A percentile compares a stretch with the other conserved stretches of the same genome.
phyloP scores from a whole-genome alignment of 352 stramenopile genomes.

The Phytophthora vignae region DNA sequence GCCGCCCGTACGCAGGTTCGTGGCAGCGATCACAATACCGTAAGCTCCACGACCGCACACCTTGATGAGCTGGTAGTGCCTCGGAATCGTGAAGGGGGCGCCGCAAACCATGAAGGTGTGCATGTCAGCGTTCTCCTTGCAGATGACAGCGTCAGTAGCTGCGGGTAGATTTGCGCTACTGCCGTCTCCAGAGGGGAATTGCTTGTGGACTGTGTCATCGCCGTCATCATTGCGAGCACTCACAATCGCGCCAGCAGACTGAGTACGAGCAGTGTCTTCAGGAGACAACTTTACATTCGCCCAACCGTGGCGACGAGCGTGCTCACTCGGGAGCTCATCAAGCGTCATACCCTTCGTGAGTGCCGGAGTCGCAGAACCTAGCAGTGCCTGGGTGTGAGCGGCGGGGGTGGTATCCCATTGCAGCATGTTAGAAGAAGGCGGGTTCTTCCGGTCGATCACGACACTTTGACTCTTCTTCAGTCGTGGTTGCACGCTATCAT shows the following conservation, averaged over 20 bases:
- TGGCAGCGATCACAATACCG: constrained; percentile 91
- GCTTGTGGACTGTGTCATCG: constrained; percentile 47
- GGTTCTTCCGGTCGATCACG: constrained; percentile 75
- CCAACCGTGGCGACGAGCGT: constrained; percentile 71
- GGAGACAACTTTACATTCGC: constrained; percentile 84
- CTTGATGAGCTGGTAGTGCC: constrained; percentile 90
- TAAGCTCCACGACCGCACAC: constrained; percentile 89
- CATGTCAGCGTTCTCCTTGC: constrained; percentile 89
- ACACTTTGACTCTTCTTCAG: constrained; percentile 83
- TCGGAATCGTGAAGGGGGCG: constrained; percentile 87
- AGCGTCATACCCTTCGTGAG: constrained; percentile 42
- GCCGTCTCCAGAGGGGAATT: constrained; percentile 35
- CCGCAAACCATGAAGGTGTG: constrained; percentile 92
- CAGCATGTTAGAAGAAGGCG: constrained; percentile 77
- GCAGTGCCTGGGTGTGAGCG: constrained; percentile 36
- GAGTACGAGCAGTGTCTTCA: constrained; percentile 58
- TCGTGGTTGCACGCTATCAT: constrained; percentile 55
- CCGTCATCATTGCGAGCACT: constrained; percentile 40
- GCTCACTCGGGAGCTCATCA: constrained; percentile 52
- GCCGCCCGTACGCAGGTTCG: constrained; percentile 77
- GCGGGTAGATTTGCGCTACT: constrained; percentile 32
- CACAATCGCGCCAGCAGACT: constrained; percentile 62
- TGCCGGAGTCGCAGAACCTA: constrained; percentile 49
- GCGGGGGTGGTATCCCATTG: constrained; percentile 68
- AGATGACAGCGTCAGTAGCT: constrained; percentile 66